These are phyloP conservation scores for Didymellaceae sp. DNA, from an alignment of 2,329 filamentous ascomycete genomes.

Conservation along the genomic window DNA sequence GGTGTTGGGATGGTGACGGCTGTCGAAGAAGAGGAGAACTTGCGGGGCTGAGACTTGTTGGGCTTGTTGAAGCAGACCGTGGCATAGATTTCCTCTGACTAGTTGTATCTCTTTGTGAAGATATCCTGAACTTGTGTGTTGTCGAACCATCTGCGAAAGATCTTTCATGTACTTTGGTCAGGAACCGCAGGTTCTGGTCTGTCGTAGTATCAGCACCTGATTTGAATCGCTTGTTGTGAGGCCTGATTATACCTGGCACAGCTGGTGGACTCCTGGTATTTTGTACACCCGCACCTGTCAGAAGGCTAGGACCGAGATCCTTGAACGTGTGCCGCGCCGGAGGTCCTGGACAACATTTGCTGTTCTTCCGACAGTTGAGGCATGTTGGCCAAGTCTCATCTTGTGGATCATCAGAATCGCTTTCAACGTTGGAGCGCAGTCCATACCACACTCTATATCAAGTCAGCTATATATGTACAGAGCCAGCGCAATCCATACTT, in stretches of 20 bases:
- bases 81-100: conserved; percentile 11
- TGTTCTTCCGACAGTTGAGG: conserved; percentile 44
- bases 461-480: conserved; percentile 14
- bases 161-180: conserved; percentile 37
- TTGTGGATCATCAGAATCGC: conserved; percentile 25
- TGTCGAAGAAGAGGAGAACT: conserved; percentile 26
- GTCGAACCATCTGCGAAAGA: conserved; percentile 37
- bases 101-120: conserved; percentile 18
- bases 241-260: conserved; percentile 3
- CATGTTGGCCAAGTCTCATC: conserved; percentile 46
- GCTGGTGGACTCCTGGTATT: neutral
- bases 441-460: conserved; percentile 28
- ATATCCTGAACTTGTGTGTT: conserved; percentile 38
- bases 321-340: conserved; percentile 43
- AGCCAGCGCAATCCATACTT: conserved; percentile 19
- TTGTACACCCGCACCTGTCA: conserved; percentile 1
- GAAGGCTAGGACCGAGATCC: conserved; percentile 34
- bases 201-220: neutral
- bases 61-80: conserved; percentile 19
- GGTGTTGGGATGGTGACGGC: conserved; percentile 36
- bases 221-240: neutral
- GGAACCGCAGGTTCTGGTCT: conserved; percentile 20
- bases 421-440: conserved; percentile 2
- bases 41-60: conserved; percentile 22
- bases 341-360: conserved; percentile 43